Conservation (phyloP, 139 green algal species). For the Trebouxia sp. region DNA sequence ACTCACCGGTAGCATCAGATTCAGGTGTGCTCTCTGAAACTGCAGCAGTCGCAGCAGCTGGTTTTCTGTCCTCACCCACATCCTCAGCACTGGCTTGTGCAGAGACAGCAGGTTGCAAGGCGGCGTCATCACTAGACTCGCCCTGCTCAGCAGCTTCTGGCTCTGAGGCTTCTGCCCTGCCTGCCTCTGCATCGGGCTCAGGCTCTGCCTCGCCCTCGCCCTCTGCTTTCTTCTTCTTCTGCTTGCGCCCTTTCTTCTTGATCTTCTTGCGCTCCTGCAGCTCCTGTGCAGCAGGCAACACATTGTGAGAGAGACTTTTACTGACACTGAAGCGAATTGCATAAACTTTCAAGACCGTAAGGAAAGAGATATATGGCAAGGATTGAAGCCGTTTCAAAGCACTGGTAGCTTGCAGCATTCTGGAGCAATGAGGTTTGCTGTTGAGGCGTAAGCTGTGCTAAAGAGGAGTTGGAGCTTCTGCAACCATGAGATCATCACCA, state of each 20-base stretch:
- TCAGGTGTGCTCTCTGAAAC: not conserved
- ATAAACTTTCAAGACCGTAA: too few species aligned
- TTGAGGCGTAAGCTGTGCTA: not conserved
- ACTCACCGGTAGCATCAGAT: not conserved
- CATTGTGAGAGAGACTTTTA: not conserved
- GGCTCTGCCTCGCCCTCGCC: not conserved
- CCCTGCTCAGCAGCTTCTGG: not conserved
- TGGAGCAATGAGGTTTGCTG: not conserved
- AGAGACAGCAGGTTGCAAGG: too few species aligned
- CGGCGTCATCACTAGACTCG: slow-evolving; percentile 16
- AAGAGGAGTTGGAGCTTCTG: not conserved
- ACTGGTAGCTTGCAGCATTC: not conserved
- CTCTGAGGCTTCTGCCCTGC: not conserved
- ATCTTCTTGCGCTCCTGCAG: slow-evolving; percentile 27
- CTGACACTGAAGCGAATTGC: too few species aligned
- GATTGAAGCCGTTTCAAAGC: not conserved
- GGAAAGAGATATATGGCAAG: not conserved
- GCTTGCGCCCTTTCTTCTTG: slow-evolving; percentile 22
- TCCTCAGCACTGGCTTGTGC: not conserved
- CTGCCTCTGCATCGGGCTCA: not conserved
- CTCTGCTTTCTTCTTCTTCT: slow-evolving; percentile 1
- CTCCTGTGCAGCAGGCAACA: not conserved
- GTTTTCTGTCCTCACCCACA: not conserved
- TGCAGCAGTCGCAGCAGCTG: not conserved
- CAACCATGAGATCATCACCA: not conserved